Base-by-base conservation (phyloP, 2,329 filamentous ascomycete genomes). In the Stagonosporopsis cucurbitacearum region DNA sequence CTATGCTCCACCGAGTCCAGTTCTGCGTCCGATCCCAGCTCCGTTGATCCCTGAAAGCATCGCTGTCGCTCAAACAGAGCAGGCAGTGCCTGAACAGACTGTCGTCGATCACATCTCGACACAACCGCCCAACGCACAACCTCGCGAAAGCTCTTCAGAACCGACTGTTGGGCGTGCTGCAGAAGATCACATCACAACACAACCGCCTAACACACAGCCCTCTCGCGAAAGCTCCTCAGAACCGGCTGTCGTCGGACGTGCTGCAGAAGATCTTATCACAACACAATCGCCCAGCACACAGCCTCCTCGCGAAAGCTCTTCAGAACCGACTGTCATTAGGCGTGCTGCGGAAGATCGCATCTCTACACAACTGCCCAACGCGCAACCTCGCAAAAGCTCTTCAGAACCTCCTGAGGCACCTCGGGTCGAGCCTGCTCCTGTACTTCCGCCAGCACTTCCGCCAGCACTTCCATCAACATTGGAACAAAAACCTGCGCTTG, bases 1-100 rank as follows among this genome's bases (percentile, higher is more conserved):
- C 1, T 63, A 68, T 32, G 62, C 62, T 12, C 47, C 58, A 6
- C 60, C 60, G 4, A 59, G 58, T 33, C 60, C 53, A 9, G 13
- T 28, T 19, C 40, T 22, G 33, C 43, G 36, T 26, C 22, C 43
- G 28, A 15, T 32, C 28, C 35, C 20, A 1, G 19, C 5, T 11
- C 15, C 7, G 13, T 37, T 26, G n/a, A 6, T 32, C 12, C 3
- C 41, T 12, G 17, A 32, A 32, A 30, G 15, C 12, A 19, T 15
- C 17, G 25, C 3, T 20, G 8, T 37, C 32, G 15, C 28, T 30
- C 35, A 26, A 15, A 5, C 17, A n/a, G 26, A 28, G 37, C 22
- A 26, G 19, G 22, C 28, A 11, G 12, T 23, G 15, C 17, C 37
- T 30, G 17, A 26, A 35, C n/a, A n/a, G 1, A 25, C 1, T n/a